These are phyloP conservation scores for Candida sithepensis DNA, from an alignment of 805 yeast species.

Conservation along the genomic window DNA sequence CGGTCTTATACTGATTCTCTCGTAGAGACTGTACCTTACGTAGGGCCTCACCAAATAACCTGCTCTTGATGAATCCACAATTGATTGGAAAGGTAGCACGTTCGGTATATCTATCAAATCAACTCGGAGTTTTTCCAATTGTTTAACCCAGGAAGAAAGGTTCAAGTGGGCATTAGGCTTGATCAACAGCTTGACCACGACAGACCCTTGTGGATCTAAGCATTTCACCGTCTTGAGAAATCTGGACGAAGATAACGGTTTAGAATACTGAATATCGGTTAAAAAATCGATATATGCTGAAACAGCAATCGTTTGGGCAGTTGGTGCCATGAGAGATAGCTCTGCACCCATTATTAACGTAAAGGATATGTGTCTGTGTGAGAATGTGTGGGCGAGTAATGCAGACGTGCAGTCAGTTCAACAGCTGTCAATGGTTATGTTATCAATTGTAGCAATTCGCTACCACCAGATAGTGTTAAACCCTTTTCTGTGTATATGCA, in stretches of 20 bases:
- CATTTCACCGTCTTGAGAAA: slow-evolving; percentile 86
- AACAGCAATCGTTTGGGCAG: slow-evolving; percentile 87
- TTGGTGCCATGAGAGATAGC: slow-evolving; percentile 80
- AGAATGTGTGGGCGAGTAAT: not conserved
- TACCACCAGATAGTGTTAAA: too few relatives aligned
- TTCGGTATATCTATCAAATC: slow-evolving; percentile 51
- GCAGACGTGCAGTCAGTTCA: too few relatives aligned
- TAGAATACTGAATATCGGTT: slow-evolving; percentile 68
- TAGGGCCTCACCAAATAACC: slow-evolving; percentile 85
- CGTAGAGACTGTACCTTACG: slow-evolving; percentile 77
- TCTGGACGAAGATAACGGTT: slow-evolving; percentile 74
- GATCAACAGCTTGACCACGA: slow-evolving; percentile 77
- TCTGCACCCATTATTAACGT: slow-evolving; percentile 75
- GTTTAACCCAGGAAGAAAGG: slow-evolving; percentile 28
- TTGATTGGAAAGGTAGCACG: slow-evolving; percentile 64
- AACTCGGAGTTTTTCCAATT: slow-evolving; percentile 33
- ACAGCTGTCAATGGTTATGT: not conserved
- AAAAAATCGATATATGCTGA: slow-evolving; percentile 86
- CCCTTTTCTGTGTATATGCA: not conserved
- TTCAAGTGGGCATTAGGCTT: slow-evolving; percentile 53
- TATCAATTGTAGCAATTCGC: not conserved
- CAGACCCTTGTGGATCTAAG: slow-evolving; percentile 64
- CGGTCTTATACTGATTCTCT: slow-evolving; percentile 81
- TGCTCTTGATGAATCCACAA: slow-evolving; percentile 87
- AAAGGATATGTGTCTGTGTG: not conserved